phyloP scores from a whole-genome alignment of 2,329 filamentous ascomycete genomes.

The Aspergillus felis region DNA sequence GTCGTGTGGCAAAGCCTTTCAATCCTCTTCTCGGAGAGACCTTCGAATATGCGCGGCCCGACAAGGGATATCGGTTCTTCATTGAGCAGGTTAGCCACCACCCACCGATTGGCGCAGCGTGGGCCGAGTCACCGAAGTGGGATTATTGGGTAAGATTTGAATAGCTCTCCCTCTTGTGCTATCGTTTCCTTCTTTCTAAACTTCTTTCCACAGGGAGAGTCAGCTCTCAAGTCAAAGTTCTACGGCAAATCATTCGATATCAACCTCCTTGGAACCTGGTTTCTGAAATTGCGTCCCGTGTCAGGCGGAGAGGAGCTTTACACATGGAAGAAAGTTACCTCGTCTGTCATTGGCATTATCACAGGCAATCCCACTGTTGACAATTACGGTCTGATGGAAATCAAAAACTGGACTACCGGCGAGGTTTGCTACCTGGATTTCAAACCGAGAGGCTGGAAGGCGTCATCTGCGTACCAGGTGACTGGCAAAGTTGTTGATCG shows the following conservation, averaged over 20 bases:
- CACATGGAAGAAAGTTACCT: slow-evolving; percentile 98
- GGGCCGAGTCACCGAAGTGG: slow-evolving; percentile 89
- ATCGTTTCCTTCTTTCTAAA: not conserved
- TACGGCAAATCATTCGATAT: slow-evolving; percentile 97
- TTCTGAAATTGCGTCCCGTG: slow-evolving; percentile 74
- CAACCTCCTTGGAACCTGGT: slow-evolving; percentile 95
- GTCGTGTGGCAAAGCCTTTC: slow-evolving; percentile 95
- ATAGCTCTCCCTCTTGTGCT: not conserved
- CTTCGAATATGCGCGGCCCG: slow-evolving; percentile 90
- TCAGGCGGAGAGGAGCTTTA: slow-evolving; percentile 80
- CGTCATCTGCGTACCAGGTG: slow-evolving; percentile 83
- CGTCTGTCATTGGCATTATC: slow-evolving; percentile 96
- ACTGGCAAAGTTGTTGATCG: slow-evolving; percentile 79
- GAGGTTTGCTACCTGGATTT: slow-evolving; percentile 89
- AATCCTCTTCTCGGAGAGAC: slow-evolving; percentile 95
- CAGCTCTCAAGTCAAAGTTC: slow-evolving; percentile 92
- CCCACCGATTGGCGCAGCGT: slow-evolving; percentile 87
- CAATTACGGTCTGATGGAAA: slow-evolving; percentile 94
- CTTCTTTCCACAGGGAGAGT: slow-evolving; percentile 66
- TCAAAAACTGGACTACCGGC: slow-evolving; percentile 95
- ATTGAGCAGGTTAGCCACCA: slow-evolving; percentile 98
- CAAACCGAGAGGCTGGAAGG: slow-evolving; percentile 94
- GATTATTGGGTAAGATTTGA: slow-evolving; percentile 67
- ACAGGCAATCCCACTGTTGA: slow-evolving; percentile 95
- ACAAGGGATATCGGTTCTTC: slow-evolving; percentile 98